Evolutionary conservation across 2,329 filamentous ascomycete genomes (phyloP), one percentile per base, ranked within the genome.

Genomic region (Cladosporium sp.): DNA sequence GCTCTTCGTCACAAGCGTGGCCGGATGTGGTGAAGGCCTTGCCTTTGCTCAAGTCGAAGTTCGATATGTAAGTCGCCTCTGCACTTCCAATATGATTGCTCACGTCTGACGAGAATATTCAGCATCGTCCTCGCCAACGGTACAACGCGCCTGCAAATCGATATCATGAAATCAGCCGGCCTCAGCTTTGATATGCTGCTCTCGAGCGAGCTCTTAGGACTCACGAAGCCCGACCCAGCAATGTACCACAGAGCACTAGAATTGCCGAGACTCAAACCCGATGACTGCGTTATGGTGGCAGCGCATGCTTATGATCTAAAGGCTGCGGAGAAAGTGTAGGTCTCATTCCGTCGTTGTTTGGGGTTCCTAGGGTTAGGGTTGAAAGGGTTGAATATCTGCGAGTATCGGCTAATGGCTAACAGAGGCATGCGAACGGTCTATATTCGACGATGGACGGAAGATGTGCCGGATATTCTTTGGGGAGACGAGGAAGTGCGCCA

Each of bases 251-350:
- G 71, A 50, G 73, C 68, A 0, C 56, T 80, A 47, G 59, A 71
- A 9, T 60, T 80, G 3, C 64, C 80, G 3, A 66, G 71, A 34
- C 56, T 73, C 3, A 59, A 60, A 18, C 68, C 77, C 0, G 70
- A 77, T n/a, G 71, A 80, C 47, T 72, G 71, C 15, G 70, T 77
- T 8, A 68, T 78, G 71, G 75, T 80, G 2, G 77, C 78, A 3
- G 76, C 77, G 1, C 78, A 82, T 66, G 74, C 75, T 2, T 80
- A 78, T 58, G 79, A 81, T 60, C 47, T 77, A 18, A 64, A 74
- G 13, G 78, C 71, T 1, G 79, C 76, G 12, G 72, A 72, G 57
- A 57, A 58, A 1, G 64, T 70, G 4, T 50, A 43, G 8, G 38
- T 15, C 19, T 15, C n/a, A 6, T 4, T 24, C 7, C 15, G n/a